These are phyloP conservation scores for Obelidium mucronatum DNA, from an alignment of 192 early-diverging fungal species.

Conservation along the genomic window DNA sequence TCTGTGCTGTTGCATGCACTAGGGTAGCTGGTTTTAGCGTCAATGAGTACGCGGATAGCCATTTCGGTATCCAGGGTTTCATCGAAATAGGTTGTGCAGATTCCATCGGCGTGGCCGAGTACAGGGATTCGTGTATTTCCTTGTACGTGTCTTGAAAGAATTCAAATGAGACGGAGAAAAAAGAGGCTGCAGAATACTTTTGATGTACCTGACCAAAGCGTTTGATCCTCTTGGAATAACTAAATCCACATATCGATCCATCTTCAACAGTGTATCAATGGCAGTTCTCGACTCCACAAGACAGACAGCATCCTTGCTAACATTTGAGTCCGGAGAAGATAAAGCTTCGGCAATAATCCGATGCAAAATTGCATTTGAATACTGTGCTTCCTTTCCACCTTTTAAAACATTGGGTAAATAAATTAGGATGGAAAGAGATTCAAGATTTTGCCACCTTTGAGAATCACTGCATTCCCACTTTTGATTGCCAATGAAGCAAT, in stretches of 20 bases:
- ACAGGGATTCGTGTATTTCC: slow-evolving; percentile 96
- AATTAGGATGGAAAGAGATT: slow-evolving; percentile 18
- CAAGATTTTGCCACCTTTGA: slow-evolving; percentile 85
- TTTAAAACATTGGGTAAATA: slow-evolving; percentile 68
- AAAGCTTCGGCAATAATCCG: slow-evolving; percentile 82
- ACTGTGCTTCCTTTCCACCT: slow-evolving; percentile 83
- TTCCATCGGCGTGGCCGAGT: slow-evolving; percentile 98
- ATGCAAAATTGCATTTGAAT: slow-evolving; percentile 81
- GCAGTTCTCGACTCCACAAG: slow-evolving; percentile 91
- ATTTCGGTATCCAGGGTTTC: slow-evolving; percentile 79
- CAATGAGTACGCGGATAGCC: slow-evolving; percentile 82
- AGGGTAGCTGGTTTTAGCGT: slow-evolving; percentile 93
- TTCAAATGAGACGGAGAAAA: no score
- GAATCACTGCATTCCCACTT: slow-evolving; percentile 95
- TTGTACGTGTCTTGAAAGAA: slow-evolving; percentile 82
- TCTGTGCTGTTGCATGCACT: slow-evolving; percentile 97
- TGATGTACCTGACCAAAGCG: slow-evolving; percentile 71
- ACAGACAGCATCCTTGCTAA: slow-evolving; percentile 69
- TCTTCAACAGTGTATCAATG: slow-evolving; percentile 81
- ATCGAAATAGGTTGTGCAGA: slow-evolving; percentile 94
- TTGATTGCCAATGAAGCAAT: slow-evolving; percentile 95
- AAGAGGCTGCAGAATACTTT: neutral
- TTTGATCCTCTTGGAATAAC: slow-evolving; percentile 96
- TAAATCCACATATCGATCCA: slow-evolving; percentile 94
- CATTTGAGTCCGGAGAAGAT: slow-evolving; percentile 5